Conservation (phyloP, 2,329 filamentous ascomycete species). For the Calonectria honghensis region DNA sequence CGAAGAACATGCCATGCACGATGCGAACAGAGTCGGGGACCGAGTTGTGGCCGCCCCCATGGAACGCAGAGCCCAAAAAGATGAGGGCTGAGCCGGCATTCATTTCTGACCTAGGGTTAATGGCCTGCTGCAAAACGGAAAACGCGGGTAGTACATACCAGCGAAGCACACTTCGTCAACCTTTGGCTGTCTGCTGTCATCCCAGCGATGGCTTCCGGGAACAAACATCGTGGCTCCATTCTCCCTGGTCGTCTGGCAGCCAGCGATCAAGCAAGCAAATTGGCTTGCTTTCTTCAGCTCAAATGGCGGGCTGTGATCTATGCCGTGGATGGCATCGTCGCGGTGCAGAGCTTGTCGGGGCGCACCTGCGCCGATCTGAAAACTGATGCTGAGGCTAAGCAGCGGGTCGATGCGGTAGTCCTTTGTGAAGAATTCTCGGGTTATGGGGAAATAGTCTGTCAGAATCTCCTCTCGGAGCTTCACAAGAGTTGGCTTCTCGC, state of each 20-base stretch:
- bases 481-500: not conserved
- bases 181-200: constrained; percentile 12
- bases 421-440: not conserved
- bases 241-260: constrained; percentile 15
- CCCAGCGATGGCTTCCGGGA: constrained; percentile 20
- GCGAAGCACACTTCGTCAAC: constrained; percentile 28
- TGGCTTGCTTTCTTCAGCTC: not conserved
- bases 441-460: not conserved
- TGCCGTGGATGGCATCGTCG: constrained; percentile 26
- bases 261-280: constrained; percentile 15
- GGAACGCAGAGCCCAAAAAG: constrained; percentile 20
- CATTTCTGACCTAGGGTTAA: constrained; percentile 1
- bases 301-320: constrained; percentile 3
- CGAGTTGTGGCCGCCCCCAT: constrained; percentile 26
- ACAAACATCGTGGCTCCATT: constrained; percentile 24
- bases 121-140: not conserved
- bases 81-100: constrained; percentile 13
- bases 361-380: constrained; percentile 11
- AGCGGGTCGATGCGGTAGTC: constrained; percentile 14
- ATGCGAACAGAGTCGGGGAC: constrained; percentile 11
- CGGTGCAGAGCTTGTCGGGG: constrained; percentile 20
- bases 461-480: constrained; percentile 15
- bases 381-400: constrained; percentile 20
- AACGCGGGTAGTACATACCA: not conserved
- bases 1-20: constrained; percentile 17